These are phyloP conservation scores for Cicer judaicum DNA, from an alignment of 306 rosid species.

Conservation along the genomic window DNA sequence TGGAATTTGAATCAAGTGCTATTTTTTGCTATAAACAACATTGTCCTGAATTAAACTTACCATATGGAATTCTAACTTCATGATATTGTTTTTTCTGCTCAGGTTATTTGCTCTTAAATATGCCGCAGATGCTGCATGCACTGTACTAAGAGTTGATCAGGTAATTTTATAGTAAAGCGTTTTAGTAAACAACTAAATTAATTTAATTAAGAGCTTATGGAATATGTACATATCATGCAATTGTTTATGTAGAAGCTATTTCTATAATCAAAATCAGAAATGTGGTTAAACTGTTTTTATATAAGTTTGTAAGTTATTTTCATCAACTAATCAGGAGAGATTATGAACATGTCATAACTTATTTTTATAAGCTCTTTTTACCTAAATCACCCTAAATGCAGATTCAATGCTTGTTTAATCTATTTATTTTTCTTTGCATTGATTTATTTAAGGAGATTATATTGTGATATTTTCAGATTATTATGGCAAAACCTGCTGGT, in stretches of 20 bases:
- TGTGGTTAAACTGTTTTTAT: background rate
- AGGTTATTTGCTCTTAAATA: slow-evolving; percentile 92
- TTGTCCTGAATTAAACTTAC: background rate
- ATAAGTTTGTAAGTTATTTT: too few species aligned
- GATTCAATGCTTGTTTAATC: background rate
- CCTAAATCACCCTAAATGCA: background rate
- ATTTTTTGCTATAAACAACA: too few species aligned
- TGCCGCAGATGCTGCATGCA: slow-evolving; percentile 96
- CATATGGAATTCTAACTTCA: slow-evolving; percentile 6
- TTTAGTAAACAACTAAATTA: too few species aligned
- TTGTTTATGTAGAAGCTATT: background rate
- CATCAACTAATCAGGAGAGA: too few species aligned
- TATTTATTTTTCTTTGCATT: background rate
- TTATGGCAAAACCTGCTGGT: slow-evolving; percentile 94
- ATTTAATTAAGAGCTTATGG: too few species aligned
- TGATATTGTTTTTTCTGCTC: slow-evolving; percentile 33
- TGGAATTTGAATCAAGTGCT: too few species aligned
- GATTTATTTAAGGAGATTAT: background rate
- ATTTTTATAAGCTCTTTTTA: too few species aligned
- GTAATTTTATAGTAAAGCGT: slow-evolving; percentile 43
- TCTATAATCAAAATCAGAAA: background rate
- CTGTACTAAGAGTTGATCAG: slow-evolving; percentile 96
- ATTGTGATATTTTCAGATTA: slow-evolving; percentile 62
- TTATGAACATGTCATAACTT: too few species aligned
- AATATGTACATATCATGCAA: too few species aligned